Conservation (phyloP, 495 filamentous ascomycete species). For the Mycothermus thermophilus region DNA sequence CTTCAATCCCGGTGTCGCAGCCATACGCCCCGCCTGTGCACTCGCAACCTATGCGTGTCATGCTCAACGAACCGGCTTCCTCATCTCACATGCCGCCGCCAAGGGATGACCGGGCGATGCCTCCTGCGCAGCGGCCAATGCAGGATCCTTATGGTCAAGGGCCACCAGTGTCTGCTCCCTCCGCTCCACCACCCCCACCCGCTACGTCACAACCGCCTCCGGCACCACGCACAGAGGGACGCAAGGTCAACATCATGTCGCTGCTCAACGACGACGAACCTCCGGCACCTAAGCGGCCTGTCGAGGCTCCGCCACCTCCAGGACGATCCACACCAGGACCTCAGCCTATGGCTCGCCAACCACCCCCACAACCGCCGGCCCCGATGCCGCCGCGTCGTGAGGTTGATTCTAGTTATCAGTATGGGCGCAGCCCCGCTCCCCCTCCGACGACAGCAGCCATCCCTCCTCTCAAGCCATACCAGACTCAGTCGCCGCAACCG, state of each 20-base stretch:
- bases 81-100: no score
- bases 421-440: conserved; percentile 22
- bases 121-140: conserved; percentile 21
- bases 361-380: conserved; percentile 13
- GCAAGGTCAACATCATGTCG: conserved; percentile 38
- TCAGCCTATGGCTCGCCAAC: conserved; percentile 24
- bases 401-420: conserved; percentile 24
- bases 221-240: conserved; percentile 18
- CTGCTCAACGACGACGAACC: conserved; percentile 36
- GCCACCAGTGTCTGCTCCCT: conserved; percentile 20
- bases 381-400: conserved; percentile 26
- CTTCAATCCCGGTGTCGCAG: conserved; percentile 21
- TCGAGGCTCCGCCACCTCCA: conserved; percentile 35
- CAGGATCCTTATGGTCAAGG: conserved; percentile 24
- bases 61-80: conserved; percentile 18
- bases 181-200: conserved; percentile 18
- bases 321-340: no score
- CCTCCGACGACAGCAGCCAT: conserved; percentile 29
- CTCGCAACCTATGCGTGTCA: conserved; percentile 18
- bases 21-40: conserved; percentile 19
- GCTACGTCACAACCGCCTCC: conserved; percentile 9
- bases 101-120: conserved; percentile 20
- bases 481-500: conserved; percentile 29
- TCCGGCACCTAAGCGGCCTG: conserved; percentile 29
- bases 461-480: conserved; percentile 35